Base-by-base conservation (phyloP, 768 basidiomycete genomes). In the Tulasnella sp. region DNA sequence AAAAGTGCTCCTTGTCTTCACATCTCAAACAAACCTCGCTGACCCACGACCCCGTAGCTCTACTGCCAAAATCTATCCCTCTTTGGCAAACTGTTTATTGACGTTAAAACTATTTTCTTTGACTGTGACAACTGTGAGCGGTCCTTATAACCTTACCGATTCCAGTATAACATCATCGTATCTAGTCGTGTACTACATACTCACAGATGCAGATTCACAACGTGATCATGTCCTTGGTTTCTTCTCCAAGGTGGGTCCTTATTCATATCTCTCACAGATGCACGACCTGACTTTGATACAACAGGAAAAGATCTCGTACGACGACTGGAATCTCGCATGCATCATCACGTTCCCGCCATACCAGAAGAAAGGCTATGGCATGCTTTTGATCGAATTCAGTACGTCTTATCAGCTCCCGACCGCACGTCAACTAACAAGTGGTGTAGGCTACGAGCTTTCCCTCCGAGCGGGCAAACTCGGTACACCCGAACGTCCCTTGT, bases 361-460 rank as follows among this genome's bases (percentile, higher is more conserved):
- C 65, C 94, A 97, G 65, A 77, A 81, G 58, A 79, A 83, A 63
- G 87, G 91, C 5, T 96, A 85, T 64, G 96, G 94, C 2, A 90
- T 88, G 76, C 81, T 98, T 23, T 77, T 99, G 77, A 97, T 98
- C 61, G 94, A 99, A 72, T 96, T 98, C 74, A 98, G 94, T 94
- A 66, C 41, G 89, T 71, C n/a, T 23, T 11, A 4, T 17, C 1
- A 31, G 1, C 11, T 2, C 3, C 5, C 1, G 4, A n/a, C 43
- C 2, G 15, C 32, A 15, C 17, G 12, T 23, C 39, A 21, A 25
- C 32, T 62, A 6, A 32, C 49, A 32, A 27, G 31, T 49, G 15
- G 6, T 35, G 35, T 49, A 97, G 93, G 93, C 68, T 99, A 99
- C 65, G 90, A 94, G 67, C 74, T 97, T 6, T 96, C 90, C 17